phyloP scores from a whole-genome alignment of 2,329 filamentous ascomycete genomes.

The Diaporthe sp. region DNA sequence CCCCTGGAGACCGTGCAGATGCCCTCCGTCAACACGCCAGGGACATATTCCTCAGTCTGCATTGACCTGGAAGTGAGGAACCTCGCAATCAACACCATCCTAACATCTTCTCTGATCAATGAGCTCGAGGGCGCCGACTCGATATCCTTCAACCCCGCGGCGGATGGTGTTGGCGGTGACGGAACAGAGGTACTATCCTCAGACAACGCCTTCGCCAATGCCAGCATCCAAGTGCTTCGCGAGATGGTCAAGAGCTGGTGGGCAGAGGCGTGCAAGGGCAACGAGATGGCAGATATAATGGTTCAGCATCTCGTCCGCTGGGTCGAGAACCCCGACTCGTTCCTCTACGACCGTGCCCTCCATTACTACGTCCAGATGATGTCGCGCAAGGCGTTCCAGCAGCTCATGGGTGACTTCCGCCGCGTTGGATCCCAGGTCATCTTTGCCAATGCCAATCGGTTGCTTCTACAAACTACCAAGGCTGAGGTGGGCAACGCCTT shows the following conservation, averaged over 20 bases:
- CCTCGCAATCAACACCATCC: slow-evolving; percentile 95
- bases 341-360: slow-evolving; percentile 92
- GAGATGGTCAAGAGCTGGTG: slow-evolving; percentile 99
- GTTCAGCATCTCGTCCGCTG: slow-evolving; percentile 97
- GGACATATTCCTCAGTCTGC: slow-evolving; percentile 95
- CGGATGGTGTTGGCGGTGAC: slow-evolving; percentile 71
- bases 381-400: slow-evolving; percentile 96
- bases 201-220: slow-evolving; percentile 92
- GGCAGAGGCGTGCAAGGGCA: slow-evolving; percentile 91
- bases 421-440: slow-evolving; percentile 95
- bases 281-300: slow-evolving; percentile 96
- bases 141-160: slow-evolving; percentile 85
- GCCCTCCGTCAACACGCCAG: slow-evolving; percentile 93
- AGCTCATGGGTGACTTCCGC: slow-evolving; percentile 96
- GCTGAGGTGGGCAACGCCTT: slow-evolving; percentile 96
- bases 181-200: slow-evolving; percentile 81
- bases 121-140: slow-evolving; percentile 93
- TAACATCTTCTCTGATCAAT: slow-evolving; percentile 96
- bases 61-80: slow-evolving; percentile 96
- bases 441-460: slow-evolving; percentile 90
- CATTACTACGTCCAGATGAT: slow-evolving; percentile 99
- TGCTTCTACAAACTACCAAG: slow-evolving; percentile 96
- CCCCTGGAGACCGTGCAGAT: slow-evolving; percentile 89
- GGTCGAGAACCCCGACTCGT: slow-evolving; percentile 94
- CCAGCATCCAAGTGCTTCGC: slow-evolving; percentile 88